A percentile compares a stretch with the other conserved stretches of the same genome.
Conservation (phyloP, 2,329 filamentous ascomycete species). For the Claviceps monticola region DNA sequence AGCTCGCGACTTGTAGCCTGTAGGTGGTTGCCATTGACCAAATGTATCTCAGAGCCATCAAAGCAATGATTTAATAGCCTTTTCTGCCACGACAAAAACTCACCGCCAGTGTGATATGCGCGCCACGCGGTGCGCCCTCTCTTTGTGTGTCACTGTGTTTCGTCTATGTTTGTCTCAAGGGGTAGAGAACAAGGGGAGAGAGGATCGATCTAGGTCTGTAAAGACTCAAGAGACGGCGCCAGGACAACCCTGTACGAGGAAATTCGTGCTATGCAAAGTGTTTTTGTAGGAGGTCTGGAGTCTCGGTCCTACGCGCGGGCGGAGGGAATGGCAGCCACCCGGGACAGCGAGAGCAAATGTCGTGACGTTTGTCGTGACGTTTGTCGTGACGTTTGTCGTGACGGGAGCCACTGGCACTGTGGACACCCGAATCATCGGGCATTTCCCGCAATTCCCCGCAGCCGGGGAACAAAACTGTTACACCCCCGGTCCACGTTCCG, state of each 20-base stretch:
- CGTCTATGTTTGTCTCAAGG: neutral
- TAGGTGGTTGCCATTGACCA: too few relatives aligned
- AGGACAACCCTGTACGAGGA: too few relatives aligned
- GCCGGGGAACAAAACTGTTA: neutral
- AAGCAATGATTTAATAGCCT: neutral
- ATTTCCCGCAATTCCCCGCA: slow-evolving; percentile 1
- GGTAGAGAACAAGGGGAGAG: neutral
- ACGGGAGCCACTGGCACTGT: neutral
- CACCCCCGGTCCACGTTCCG: neutral
- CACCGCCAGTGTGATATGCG: neutral
- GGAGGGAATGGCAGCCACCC: too few relatives aligned
- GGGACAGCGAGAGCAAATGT: too few relatives aligned
- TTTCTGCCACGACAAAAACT: neutral
- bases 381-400: too few relatives aligned
- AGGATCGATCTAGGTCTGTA: too few relatives aligned
- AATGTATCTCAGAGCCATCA: neutral
- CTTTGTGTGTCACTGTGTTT: neutral
- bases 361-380: too few relatives aligned
- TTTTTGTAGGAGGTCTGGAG: too few relatives aligned
- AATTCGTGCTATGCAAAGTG: too few relatives aligned
- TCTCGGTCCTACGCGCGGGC: too few relatives aligned
- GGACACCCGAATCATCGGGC: neutral
- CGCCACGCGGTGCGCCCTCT: neutral
- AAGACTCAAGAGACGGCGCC: too few relatives aligned
- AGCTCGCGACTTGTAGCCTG: neutral